phyloP scores from a whole-genome alignment of 768 basidiomycete species.

The Cubamyces lactineus region DNA sequence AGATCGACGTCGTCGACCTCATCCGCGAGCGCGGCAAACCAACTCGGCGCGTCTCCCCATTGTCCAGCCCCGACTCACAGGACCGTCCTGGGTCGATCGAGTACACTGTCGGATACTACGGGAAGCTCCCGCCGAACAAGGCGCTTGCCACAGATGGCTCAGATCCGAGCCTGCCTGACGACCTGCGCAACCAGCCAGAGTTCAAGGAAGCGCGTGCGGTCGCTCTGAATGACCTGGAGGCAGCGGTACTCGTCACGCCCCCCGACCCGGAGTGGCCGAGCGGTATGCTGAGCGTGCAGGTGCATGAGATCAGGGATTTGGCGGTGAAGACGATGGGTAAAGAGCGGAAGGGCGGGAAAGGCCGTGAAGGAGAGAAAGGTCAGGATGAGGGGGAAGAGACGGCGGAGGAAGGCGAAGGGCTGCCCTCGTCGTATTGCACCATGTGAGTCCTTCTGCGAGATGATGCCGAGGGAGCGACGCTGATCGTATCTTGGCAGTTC shows the following conservation, averaged over 20 bases:
- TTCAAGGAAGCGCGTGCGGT: constrained; percentile 53
- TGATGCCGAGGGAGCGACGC: background rate
- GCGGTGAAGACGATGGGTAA: constrained; percentile 51
- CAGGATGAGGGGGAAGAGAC: constrained; percentile 56
- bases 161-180: constrained; percentile 40
- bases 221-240: constrained; percentile 51
- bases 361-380: constrained; percentile 57
- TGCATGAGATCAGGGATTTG: constrained; percentile 69
- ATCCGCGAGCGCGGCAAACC: constrained; percentile 34
- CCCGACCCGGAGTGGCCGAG: constrained; percentile 66
- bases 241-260: constrained; percentile 43
- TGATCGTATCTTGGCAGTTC: constrained; percentile 33
- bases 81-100: constrained; percentile 42
- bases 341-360: constrained; percentile 38
- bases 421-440: constrained; percentile 70
- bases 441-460: constrained; percentile 29
- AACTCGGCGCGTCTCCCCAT: constrained; percentile 29
- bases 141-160: constrained; percentile 35
- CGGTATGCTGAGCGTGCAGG: constrained; percentile 65
- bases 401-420: constrained; percentile 56
- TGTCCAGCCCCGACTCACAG: constrained; percentile 35
- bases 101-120: constrained; percentile 57
- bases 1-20: constrained; percentile 40
- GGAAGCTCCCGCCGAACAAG: constrained; percentile 42
- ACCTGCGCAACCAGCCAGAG: constrained; percentile 46